Evolutionary conservation across 495 filamentous ascomycete genomes (phyloP).

Genomic region (Neurospora pannonica): DNA sequence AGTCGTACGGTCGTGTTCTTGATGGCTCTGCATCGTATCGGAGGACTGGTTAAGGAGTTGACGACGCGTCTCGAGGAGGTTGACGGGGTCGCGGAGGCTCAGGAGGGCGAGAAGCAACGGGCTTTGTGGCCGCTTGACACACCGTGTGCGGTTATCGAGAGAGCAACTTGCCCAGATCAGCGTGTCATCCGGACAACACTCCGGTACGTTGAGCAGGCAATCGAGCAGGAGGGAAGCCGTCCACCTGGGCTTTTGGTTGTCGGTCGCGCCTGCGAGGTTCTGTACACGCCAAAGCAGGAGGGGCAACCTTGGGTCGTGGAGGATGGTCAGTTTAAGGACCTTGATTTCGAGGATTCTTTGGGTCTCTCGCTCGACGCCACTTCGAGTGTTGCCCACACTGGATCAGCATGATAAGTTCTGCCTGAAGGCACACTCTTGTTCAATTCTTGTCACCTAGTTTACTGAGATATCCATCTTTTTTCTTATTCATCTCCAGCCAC

Average conservation of each 20-base stretch:
- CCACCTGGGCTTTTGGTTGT: slow-evolving; percentile 90
- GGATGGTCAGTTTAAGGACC: slow-evolving; percentile 65
- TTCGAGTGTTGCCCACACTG: not conserved
- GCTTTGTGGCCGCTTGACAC: slow-evolving; percentile 45
- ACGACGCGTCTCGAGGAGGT: slow-evolving; percentile 29
- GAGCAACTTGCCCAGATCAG: slow-evolving; percentile 92
- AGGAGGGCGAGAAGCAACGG: slow-evolving; percentile 21
- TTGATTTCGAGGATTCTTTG: slow-evolving; percentile 34
- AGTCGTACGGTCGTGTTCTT: slow-evolving; percentile 86
- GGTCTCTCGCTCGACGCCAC: not conserved
- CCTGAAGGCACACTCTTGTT: not conserved
- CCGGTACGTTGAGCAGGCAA: slow-evolving; percentile 64
- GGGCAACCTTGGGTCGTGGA: slow-evolving; percentile 74
- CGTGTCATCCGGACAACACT: slow-evolving; percentile 82
- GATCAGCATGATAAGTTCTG: not conserved
- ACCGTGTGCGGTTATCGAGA: slow-evolving; percentile 86
- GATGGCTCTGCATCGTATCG: slow-evolving; percentile 86
- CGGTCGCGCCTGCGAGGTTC: slow-evolving; percentile 70
- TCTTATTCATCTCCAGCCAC: not conserved
- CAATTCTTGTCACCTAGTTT: not conserved
- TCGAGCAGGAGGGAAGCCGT: slow-evolving; percentile 81
- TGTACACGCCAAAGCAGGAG: slow-evolving; percentile 42
- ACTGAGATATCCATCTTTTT: not conserved
- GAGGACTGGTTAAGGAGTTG: slow-evolving; percentile 56
- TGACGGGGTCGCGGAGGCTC: not conserved